Conservation (phyloP, 139 green algal species). For the Zygnema cylindricum region DNA sequence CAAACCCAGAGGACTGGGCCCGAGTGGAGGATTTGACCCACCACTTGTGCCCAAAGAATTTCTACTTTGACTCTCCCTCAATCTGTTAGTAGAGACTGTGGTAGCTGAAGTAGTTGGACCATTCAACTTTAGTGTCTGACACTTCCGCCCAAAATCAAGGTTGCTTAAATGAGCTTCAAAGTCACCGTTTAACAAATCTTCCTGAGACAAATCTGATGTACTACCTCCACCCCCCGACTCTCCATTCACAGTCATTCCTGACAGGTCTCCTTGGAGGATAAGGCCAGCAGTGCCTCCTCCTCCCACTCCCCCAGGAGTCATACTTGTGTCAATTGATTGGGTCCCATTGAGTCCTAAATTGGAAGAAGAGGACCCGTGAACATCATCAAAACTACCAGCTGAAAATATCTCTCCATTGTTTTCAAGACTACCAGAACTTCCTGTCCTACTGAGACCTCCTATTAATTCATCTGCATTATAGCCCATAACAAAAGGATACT, state of each 20-base stretch:
- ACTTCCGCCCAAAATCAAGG: neutral
- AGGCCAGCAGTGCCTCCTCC: neutral
- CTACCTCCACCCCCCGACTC: neutral
- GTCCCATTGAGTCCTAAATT: too few species aligned
- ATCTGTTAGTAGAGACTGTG: neutral
- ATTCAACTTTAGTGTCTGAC: neutral
- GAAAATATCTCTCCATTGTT: neutral
- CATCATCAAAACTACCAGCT: neutral
- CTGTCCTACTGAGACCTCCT: neutral
- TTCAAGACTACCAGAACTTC: neutral
- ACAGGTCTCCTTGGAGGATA: neutral
- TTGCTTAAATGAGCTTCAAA: neutral
- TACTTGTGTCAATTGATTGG: neutral
- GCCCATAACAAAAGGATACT: neutral
- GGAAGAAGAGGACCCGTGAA: too few species aligned
- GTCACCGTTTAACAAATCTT: neutral
- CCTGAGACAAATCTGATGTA: neutral
- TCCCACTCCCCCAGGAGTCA: neutral
- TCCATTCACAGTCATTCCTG: neutral
- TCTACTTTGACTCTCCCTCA: neutral
- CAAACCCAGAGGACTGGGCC: neutral
- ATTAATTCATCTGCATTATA: neutral
- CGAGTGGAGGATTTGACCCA: neutral
- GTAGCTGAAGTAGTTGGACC: neutral
- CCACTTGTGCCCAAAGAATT: too few species aligned